Base-by-base conservation (phyloP, 129 eudicot genomes). In the Apium graveolens region DNA sequence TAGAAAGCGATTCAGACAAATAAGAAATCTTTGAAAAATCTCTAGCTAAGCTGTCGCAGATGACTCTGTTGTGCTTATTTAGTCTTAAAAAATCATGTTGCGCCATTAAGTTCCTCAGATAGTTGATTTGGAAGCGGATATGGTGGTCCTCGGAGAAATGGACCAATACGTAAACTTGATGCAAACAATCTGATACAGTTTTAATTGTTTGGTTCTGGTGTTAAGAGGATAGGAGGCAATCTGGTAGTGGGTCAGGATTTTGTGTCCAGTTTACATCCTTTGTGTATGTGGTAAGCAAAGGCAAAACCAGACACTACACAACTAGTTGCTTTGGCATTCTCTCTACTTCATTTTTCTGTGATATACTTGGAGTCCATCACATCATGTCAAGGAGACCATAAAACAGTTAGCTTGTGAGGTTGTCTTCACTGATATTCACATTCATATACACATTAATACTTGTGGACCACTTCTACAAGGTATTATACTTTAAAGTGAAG, bases 151-250 rank as follows among this genome's bases (percentile, higher is more conserved):
- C 9, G 2, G 45, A 5, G 5, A 32, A 10, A 42, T 63, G 42
- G 81, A 65, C 42, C 55, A 16, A 65, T 78, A 17, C 29, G 8
- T 78, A 35, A 66, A 78, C 41, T 80, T 62, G 43, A 78, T 70
- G 44, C 76, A 57, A 31, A 70, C 53, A 73, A 78, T 85, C 77
- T 85, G 62, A 72, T 41, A n/a, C 78, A 75, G 80, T 8, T 83
- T 87, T 79, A 85, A 82, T 84, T 65, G 82, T 78, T 85, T 84
- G 89, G 86, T 78, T 79, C 76, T 77, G 70, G 84, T 87, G 87
- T 83, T 85, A 80, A 86, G 80, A 82, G 88, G 93, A 86, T 89
- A 83, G 87, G 89, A 78, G 85, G 86, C 86, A 85, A 87, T 82
- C 82, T 83, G 77, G 78, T 70, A 78, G 82, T 84, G 85, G 92